Evolutionary conservation across 495 filamentous ascomycete genomes (phyloP), one percentile per base, ranked within the genome.

Genomic region (Echria macrotheca): DNA sequence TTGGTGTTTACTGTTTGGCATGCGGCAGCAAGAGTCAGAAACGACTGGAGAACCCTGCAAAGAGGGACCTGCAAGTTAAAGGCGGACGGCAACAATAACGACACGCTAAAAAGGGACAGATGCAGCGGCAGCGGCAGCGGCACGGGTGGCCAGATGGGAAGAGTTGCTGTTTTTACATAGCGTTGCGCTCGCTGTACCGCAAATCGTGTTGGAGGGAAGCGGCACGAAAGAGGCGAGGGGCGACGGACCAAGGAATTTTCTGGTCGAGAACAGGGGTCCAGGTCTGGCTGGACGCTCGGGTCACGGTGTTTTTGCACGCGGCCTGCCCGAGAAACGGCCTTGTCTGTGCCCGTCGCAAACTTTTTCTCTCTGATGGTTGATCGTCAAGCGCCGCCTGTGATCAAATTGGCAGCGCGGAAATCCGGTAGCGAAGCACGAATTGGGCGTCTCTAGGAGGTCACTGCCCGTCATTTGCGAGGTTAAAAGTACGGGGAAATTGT

Each of bases 101-200:
- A n/a, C 35, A 37, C 21, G n/a, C 35, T 6, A 14, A 26, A 39
- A 42, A 42, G 35, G 28, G 42, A 25, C 42, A 35, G 39, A 35
- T 39, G 50, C 43, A 44, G 50, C 50, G 47, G 47, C 42, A 35
- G 39, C 33, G 28, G 50, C 43, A 44, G 50, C 50, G 47, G 47
- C 47, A 33, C 42, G 42, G 25, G 36, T 29, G 21, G 39, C 32
- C 11, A 45, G 28, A 18, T 36, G 11, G 12, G 14, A 21, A 26
- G 23, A 35, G 49, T 44, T 47, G 41, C 49, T 52, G 40, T 52
- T 52, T 52, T 53, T 45, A 53, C 24, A 31, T 37, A 17, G 31
- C 44, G 28, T 17, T 22, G 25, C 12, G n/a, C 25, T 19, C n/a
- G 26, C 42, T 47, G 23, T 9, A 43, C 23, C 26, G 37, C 37